Base-by-base conservation (phyloP, 495 filamentous ascomycete genomes). In the Hypoxylon fragiforme region DNA sequence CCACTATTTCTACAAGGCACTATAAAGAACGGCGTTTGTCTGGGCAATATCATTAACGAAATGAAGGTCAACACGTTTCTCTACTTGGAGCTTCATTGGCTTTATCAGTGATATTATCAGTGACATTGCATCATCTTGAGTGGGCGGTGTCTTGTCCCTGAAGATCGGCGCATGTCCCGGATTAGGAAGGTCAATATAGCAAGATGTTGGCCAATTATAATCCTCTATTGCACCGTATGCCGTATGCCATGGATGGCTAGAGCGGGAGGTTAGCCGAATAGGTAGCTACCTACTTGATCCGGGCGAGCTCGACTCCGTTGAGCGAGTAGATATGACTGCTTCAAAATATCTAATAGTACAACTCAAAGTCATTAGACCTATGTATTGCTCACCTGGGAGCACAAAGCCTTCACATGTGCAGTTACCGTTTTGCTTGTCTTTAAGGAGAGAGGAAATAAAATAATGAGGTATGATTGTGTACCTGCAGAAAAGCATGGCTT, bases 101-200 rank as follows among this genome's bases (percentile, higher is more conserved):
- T 35, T 57, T 50, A 57, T 44, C 36, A 18, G 39, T 36, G 44
- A 34, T 42, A 24, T 28, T 32, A n/a, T 31, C 18, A 28, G 43
- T 39, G n/a, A n/a, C n/a, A n/a, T n/a, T n/a, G n/a, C n/a, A n/a
- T n/a, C n/a, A 41, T 26, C 6, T 18, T 39, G 14, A 20, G 24
- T 18, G 37, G 16, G 21, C 34, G 30, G 46, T 36, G 36, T 36
- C 18, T 47, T 46, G 58, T 57, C 44, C 52, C 52, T 62, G 58
- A 49, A 11, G 52, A 53, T 62, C 58, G 58, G 52, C 47, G 12
- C 35, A 62, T 38, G 32, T 45, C 58, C 58, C 41, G 30, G 8
- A 62, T 53, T 62, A 62, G 58, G 58, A 62, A 62, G 58, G 52
- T 62, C 57, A 44, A 39, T 31, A 18, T 21, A 21, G 20, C 13